Evolutionary conservation across 371 early-diverging fungal species (phyloP), one percentile per base, ranked within the genome.

Genomic region (Saksenaea oblongispora): DNA sequence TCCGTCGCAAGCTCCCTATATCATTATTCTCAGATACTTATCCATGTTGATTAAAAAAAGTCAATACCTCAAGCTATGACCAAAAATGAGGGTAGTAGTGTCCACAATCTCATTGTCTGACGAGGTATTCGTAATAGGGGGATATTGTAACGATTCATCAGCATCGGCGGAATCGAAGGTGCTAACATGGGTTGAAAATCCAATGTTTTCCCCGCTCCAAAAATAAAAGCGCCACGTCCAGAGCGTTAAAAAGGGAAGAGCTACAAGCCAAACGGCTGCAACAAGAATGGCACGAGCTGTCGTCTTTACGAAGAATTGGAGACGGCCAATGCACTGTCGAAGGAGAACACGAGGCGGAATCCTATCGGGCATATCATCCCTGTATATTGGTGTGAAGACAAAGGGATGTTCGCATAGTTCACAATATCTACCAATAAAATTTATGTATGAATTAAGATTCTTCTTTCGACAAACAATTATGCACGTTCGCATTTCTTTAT

Each of bases 211-310:
- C 1, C 90, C 92, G 59, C 80, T 81, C 85, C 87, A 91, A 62
- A 91, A 91, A 68, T 88, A 91, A 47, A 92, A 79, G 31, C 94
- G 81, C 91, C 91, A 92, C 3, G 89, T 83, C 90, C 91, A 92
- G 15, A 91, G 81, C 1, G 94, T 91, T 31, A 91, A 74, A 67
- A 88, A 92, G 4, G 97, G 97, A 27, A 97, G 80, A 34, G 89
- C 64, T 26, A 93, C 75, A n/a, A 94, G 81, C 97, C 96, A 97
- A 13, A 93, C 85, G 10, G 66, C 74, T 5, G 78, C 78, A 0
- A 94, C 93, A 7, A 94, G 69, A 0, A 88, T 56, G 11, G 75
- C 83, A 28, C 85, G 71, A 34, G 75, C 39, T 15, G 62, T 41
- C 27, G 68, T 74, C 59, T 67, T 62, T 22, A 84, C 37, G 0